phyloP scores from a whole-genome alignment of 2,329 filamentous ascomycete genomes.

The Dryadomyces sulphureus region DNA sequence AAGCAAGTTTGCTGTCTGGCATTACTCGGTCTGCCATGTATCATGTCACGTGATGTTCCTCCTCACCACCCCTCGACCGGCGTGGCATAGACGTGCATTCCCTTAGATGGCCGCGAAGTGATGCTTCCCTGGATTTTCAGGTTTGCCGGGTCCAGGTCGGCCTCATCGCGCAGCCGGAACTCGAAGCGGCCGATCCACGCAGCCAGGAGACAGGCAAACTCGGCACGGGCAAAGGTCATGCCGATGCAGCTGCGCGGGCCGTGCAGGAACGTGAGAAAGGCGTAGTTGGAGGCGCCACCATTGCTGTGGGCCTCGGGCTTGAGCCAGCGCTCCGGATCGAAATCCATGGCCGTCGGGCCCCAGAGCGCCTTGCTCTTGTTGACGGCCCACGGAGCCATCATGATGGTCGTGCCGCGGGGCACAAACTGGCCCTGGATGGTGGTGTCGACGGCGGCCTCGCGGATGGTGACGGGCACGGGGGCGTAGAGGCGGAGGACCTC shows the following conservation, averaged over 20 bases:
- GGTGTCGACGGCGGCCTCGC: slow-evolving; percentile 49
- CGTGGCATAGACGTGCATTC: slow-evolving; percentile 54
- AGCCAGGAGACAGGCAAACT: slow-evolving; percentile 74
- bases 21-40: too few species aligned
- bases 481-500: slow-evolving; percentile 62
- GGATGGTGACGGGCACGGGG: slow-evolving; percentile 57
- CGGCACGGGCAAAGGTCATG: slow-evolving; percentile 62
- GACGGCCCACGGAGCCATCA: slow-evolving; percentile 50
- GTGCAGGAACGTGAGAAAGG: slow-evolving; percentile 70
- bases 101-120: slow-evolving; percentile 58
- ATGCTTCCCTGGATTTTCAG: slow-evolving; percentile 54
- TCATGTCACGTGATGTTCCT: too few species aligned
- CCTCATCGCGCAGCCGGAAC: slow-evolving; percentile 39
- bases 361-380: slow-evolving; percentile 58
- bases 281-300: slow-evolving; percentile 53
- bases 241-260: slow-evolving; percentile 81
- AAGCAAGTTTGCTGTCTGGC: too few species aligned
- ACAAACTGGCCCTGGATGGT: slow-evolving; percentile 49
- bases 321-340: slow-evolving; percentile 69
- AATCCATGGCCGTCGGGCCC: slow-evolving; percentile 60
- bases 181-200: slow-evolving; percentile 63
- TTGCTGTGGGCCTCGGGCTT: slow-evolving; percentile 18
- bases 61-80: slow-evolving; percentile 55
- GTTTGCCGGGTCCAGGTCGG: slow-evolving; percentile 51
- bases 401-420: slow-evolving; percentile 54